Evolutionary conservation across 208 protist species (phyloP).

Genomic region (Leishmania mexicana): DNA sequence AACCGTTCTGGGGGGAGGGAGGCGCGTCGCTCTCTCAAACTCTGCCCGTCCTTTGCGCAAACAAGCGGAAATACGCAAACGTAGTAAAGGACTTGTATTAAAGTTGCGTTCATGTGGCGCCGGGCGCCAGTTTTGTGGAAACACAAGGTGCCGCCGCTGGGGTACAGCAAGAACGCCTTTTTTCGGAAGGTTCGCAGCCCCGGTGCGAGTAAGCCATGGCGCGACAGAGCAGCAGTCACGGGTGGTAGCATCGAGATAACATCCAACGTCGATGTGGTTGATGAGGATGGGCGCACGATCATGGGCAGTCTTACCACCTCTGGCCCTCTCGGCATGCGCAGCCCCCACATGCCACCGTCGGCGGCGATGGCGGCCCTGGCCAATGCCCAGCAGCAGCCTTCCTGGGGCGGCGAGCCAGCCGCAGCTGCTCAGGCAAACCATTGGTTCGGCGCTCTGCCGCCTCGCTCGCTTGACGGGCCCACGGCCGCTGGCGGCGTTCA

Average conservation of each 20-base stretch:
- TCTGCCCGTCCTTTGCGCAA: not conserved
- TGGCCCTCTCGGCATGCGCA: constrained; percentile 68
- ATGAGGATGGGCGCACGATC: constrained; percentile 30
- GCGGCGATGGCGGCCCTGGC: constrained; percentile 7
- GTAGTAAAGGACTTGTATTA: not conserved
- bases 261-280: constrained; percentile 45
- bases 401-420: not conserved
- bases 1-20: not conserved
- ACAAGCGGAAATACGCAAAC: not conserved
- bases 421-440: not conserved
- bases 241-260: constrained; percentile 73
- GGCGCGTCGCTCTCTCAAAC: not conserved
- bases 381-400: constrained; percentile 8
- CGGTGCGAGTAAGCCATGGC: constrained; percentile 85
- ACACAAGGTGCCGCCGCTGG: constrained; percentile 48
- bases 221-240: constrained; percentile 45
- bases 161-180: constrained; percentile 74
- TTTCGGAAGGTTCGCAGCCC: constrained; percentile 72
- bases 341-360: constrained; percentile 19
- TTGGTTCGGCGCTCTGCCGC: not conserved
- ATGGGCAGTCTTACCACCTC: constrained; percentile 51
- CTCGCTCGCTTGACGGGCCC: not conserved
- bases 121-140: constrained; percentile 34
- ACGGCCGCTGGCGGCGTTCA: not conserved
- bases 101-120: constrained; percentile 36